Conservation (phyloP, 2,329 filamentous ascomycete genomes). For the Nemania sp. region DNA sequence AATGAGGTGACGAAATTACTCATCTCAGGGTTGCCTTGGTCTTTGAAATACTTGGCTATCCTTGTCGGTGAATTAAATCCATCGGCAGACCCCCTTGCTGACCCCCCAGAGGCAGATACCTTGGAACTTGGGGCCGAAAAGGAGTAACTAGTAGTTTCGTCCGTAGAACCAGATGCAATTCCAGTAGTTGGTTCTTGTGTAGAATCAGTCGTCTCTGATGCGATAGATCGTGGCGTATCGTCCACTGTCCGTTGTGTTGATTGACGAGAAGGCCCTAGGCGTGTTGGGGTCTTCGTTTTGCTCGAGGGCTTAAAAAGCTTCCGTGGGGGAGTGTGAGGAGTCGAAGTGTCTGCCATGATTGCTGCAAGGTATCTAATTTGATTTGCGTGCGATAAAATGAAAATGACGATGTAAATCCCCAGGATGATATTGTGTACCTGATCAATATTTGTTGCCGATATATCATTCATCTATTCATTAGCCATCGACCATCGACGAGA, state of each 20-base stretch:
- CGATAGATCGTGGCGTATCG: constrained; percentile 16
- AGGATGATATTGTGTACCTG: constrained; percentile 44
- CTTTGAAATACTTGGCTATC: constrained; percentile 47
- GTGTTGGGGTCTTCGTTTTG: constrained; percentile 50
- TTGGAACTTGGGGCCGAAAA: constrained; percentile 26
- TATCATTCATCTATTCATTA: constrained; percentile 20
- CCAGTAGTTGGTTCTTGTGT: constrained; percentile 25
- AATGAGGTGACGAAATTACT: constrained; percentile 47
- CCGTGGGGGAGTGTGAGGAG: constrained; percentile 48
- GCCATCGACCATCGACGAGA: too few relatives aligned
- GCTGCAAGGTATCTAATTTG: constrained; percentile 39
- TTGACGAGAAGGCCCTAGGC: constrained; percentile 38
- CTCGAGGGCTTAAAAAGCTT: constrained; percentile 52
- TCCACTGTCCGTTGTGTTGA: constrained; percentile 9
- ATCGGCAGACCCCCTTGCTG: constrained; percentile 12
- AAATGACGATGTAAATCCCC: constrained; percentile 43
- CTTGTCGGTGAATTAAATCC: constrained; percentile 41
- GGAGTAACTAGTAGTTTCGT: constrained; percentile 34
- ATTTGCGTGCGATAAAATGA: constrained; percentile 43
- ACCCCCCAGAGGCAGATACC: constrained; percentile 11
- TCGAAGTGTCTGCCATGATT: constrained; percentile 47
- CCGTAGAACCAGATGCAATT: constrained; percentile 36
- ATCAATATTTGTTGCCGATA: constrained; percentile 36
- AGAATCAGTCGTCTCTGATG: constrained; percentile 26
- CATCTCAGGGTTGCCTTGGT: constrained; percentile 49